phyloP scores from a whole-genome alignment of 805 yeast genomes.

The Metschnikowia dekortorum region DNA sequence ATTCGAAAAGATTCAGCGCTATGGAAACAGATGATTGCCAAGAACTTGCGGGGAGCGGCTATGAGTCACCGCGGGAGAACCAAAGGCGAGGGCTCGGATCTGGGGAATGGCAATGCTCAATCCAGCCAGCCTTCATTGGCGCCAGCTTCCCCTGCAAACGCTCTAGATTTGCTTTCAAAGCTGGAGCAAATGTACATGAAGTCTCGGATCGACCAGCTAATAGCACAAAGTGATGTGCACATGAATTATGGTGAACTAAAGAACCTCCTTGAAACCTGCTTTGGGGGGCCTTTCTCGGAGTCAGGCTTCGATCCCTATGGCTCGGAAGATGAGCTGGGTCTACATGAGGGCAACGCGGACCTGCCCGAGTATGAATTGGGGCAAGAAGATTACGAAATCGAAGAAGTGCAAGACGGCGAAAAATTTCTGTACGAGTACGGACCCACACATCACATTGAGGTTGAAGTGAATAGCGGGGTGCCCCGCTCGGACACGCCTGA shows the following conservation, averaged over 20 bases:
- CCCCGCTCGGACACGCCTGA: conserved; percentile 26
- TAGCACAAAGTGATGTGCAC: conserved; percentile 4
- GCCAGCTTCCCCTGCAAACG: background rate
- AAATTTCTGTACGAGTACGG: conserved; percentile 27
- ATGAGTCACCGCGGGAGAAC: background rate
- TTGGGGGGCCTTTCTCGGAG: conserved; percentile 2
- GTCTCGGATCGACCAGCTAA: conserved; percentile 9
- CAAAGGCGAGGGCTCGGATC: background rate
- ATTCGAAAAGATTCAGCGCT: conserved; percentile 31
- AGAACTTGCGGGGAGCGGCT: background rate
- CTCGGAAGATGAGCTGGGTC: conserved; percentile 37
- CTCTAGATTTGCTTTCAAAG: conserved; percentile 5
- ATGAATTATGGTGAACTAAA: conserved; percentile 10
- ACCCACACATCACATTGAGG: conserved; percentile 38
- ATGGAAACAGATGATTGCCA: conserved; percentile 29
- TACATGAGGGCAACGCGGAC: conserved; percentile 31
- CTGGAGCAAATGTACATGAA: conserved; percentile 9
- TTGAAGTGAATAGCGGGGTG: conserved; percentile 35
- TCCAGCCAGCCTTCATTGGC: background rate
- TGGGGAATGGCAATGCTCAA: background rate
- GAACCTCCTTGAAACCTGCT: conserved; percentile 9
- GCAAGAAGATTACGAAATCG: conserved; percentile 38
- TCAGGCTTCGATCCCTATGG: conserved; percentile 24
- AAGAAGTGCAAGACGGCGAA: conserved; percentile 28
- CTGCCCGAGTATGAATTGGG: conserved; percentile 10